Conservation (phyloP, 1,139 yeast genomes). For the Fermentozyma sake region DNA sequence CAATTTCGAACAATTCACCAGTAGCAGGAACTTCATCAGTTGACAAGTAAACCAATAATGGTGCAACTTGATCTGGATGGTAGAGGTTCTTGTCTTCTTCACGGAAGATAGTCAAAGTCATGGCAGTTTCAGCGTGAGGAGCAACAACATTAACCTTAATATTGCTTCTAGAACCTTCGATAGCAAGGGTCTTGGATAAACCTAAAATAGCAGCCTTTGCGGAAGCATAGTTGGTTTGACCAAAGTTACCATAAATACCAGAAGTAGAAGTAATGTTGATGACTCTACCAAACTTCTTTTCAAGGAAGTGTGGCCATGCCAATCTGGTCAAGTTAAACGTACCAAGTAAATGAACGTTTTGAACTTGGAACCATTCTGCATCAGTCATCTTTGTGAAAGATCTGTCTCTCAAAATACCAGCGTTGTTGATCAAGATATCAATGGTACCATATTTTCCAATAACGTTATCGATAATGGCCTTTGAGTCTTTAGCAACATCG, state of each 20-base stretch:
- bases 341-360: conserved; percentile 79
- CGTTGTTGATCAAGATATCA: conserved; percentile 86
- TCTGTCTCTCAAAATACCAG: conserved; percentile 90
- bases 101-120: conserved; percentile 85
- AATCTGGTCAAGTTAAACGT: conserved; percentile 80
- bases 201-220: conserved; percentile 91
- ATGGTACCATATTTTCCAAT: conserved; percentile 74
- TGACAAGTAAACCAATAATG: conserved; percentile 73
- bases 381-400: conserved; percentile 83
- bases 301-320: conserved; percentile 85
- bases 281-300: conserved; percentile 77
- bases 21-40: conserved; percentile 67
- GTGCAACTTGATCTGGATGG: conserved; percentile 89
- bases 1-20: conserved; percentile 57
- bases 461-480: conserved; percentile 75
- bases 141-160: conserved; percentile 83
- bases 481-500: conserved; percentile 77
- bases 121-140: conserved; percentile 97
- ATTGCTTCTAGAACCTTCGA: conserved; percentile 80
- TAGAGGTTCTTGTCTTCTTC: conserved; percentile 74
- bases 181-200: conserved; percentile 77
- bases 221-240: conserved; percentile 93
- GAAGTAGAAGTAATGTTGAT: conserved; percentile 92
- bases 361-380: conserved; percentile 78
- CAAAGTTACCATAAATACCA: conserved; percentile 96